Percentiles rank a stretch among this genome's conserved stretches.
These are phyloP conservation scores for Xylaria intraflava DNA, from an alignment of 495 filamentous ascomycete genomes.

Conservation along the genomic window DNA sequence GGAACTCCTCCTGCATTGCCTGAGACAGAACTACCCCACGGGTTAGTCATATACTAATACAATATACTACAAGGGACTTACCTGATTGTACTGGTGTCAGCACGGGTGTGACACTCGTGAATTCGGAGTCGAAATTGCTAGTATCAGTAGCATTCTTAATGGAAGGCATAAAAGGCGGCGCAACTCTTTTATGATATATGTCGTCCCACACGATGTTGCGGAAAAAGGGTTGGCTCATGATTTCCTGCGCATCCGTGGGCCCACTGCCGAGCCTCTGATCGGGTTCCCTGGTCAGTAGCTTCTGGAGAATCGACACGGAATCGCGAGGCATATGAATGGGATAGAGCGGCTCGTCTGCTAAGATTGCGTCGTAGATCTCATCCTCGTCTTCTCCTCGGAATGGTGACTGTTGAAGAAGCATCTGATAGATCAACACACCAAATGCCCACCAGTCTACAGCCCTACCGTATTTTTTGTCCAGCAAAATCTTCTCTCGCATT, in stretches of 20 bases:
- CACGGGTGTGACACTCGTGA: slow-evolving; percentile 96
- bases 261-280: slow-evolving; percentile 88
- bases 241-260: slow-evolving; percentile 95
- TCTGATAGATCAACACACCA: slow-evolving; percentile 98
- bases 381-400: slow-evolving; percentile 99
- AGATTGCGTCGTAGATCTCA: slow-evolving; percentile 98
- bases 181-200: slow-evolving; percentile 87
- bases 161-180: slow-evolving; percentile 79
- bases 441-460: slow-evolving; percentile 99
- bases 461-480: slow-evolving; percentile 97
- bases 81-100: slow-evolving; percentile 95
- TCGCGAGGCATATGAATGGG: slow-evolving; percentile 99
- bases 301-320: slow-evolving; percentile 95
- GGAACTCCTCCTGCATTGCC: slow-evolving; percentile 99
- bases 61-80: slow-evolving; percentile 33
- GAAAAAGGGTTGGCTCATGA: slow-evolving; percentile 99
- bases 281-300: slow-evolving; percentile 91
- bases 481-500: slow-evolving; percentile 62
- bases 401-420: slow-evolving; percentile 96
- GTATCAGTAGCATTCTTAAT: slow-evolving; percentile 93
- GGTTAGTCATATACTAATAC: slow-evolving; percentile 18
- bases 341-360: slow-evolving; percentile 95
- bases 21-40: slow-evolving; percentile 73
- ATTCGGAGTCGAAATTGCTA: slow-evolving; percentile 98
- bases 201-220: slow-evolving; percentile 97